Percentiles rank a stretch among this genome's conserved stretches.
These are phyloP conservation scores for Physaria fendleri DNA, from an alignment of 345 rosid species.

Conservation along the genomic window DNA sequence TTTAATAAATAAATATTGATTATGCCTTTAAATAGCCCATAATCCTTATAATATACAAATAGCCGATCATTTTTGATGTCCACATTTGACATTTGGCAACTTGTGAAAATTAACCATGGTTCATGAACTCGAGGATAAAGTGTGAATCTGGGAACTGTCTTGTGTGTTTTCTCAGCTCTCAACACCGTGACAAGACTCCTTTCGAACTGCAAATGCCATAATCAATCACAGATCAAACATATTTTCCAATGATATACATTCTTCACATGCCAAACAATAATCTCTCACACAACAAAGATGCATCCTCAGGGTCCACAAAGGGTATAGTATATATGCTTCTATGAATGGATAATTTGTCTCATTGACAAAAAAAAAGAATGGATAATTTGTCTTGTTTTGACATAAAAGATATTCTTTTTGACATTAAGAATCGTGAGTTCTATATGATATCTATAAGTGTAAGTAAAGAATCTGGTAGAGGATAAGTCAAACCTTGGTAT, in stretches of 20 bases:
- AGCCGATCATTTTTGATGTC: too few relatives aligned
- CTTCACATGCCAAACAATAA: background rate
- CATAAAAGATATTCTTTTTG: background rate
- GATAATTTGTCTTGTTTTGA: background rate
- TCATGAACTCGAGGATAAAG: background rate
- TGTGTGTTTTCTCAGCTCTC: constrained; percentile 6
- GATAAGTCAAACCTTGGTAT: constrained; percentile 62
- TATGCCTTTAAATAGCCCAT: too few relatives aligned
- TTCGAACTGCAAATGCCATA: constrained; percentile 59
- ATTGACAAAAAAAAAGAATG: background rate
- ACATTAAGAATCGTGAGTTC: background rate
- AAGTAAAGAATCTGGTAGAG: background rate
- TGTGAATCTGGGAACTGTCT: constrained; percentile 1
- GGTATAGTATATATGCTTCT: background rate
- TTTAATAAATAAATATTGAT: too few relatives aligned
- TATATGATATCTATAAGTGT: background rate
- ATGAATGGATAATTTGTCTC: too few relatives aligned
- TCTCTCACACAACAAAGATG: background rate
- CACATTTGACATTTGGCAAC: background rate
- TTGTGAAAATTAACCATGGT: background rate
- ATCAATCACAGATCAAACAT: background rate
- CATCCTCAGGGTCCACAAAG: background rate
- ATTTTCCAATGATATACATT: background rate
- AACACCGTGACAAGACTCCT: constrained; percentile 69
- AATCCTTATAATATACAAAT: too few relatives aligned